Conservation (phyloP, 768 basidiomycete genomes). For the Calocybe gangraenosa region DNA sequence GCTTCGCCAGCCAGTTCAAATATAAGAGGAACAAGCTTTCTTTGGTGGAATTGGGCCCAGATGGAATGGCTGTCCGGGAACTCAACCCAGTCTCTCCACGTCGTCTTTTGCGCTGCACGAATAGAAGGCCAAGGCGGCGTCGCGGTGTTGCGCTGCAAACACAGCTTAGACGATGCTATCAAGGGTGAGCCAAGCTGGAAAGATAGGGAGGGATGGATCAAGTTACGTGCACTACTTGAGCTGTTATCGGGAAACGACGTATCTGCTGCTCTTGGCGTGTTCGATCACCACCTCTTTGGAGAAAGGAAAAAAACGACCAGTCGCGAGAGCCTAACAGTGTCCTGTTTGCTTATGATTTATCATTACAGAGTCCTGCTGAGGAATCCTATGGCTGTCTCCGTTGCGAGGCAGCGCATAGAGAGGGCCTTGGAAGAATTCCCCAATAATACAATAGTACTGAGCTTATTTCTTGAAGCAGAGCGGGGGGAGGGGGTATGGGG, state of each 20-base stretch:
- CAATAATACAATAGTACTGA: conserved; percentile 67
- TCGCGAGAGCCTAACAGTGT: conserved; percentile 56
- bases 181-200: conserved; percentile 37
- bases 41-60: conserved; percentile 87
- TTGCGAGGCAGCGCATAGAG: conserved; percentile 55
- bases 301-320: conserved; percentile 20
- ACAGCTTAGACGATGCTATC: conserved; percentile 52
- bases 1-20: conserved; percentile 34
- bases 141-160: conserved; percentile 59
- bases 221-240: conserved; percentile 62
- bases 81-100: conserved; percentile 43
- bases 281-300: conserved; percentile 28
- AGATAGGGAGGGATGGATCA: conserved; percentile 62
- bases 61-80: conserved; percentile 71
- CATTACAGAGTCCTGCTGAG: conserved; percentile 51
- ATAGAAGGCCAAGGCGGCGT: conserved; percentile 50
- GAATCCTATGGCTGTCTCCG: conserved; percentile 51
- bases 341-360: conserved; percentile 57
- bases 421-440: conserved; percentile 56
- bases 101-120: conserved; percentile 52
- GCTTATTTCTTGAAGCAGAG: conserved; percentile 73
- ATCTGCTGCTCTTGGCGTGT: conserved; percentile 35
- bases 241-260: conserved; percentile 45
- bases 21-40: conserved; percentile 31
- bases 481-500: conserved; percentile 80